Base-by-base conservation (phyloP, 805 yeast genomes). In the Diddensiella caesifluorescens region DNA sequence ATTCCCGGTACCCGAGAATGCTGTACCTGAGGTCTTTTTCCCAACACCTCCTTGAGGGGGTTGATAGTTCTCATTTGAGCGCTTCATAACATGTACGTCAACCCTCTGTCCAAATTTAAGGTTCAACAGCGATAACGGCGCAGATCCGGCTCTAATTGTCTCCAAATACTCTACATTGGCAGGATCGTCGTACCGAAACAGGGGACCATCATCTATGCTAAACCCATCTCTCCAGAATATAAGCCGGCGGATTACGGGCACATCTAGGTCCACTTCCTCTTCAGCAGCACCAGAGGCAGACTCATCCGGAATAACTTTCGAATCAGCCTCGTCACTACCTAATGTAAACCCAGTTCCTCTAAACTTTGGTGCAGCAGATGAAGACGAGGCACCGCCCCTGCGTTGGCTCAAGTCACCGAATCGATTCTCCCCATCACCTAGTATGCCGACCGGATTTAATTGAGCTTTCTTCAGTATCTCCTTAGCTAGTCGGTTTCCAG, bases 221-320 rank as follows among this genome's bases (percentile, higher is more conserved):
- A 92, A 92, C 1, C 98, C 98, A 56, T 92, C 90, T 52, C 79
- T 82, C 98, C 98, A 92, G 61, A 92, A 90, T 0, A 95, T 86
- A 48, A 92, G 82, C 32, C 83, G 83, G 56, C 97, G 74, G 13
- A 74, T 71, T 4, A 82, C 95, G 45, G 77, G 79, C 29, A 65
- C 69, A 3, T 55, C 32, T 26, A 29, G 52, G 59, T 25, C 52
- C 50, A 21, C 59, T 12, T 22, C 16, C 7, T 39, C 29, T 9
- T 27, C 54, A 79, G 81, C 46, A 70, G 62, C 43, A 4, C 46
- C 23, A 16, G 37, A 41, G 7, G 35, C 43, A 22, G 31, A 22
- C 16, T 30, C 42, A 20, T 42, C 54, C 10, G 22, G 38, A 37
- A 43, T 50, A 39, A 23, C 39, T 30, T 48, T 22, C 5, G 54